Percentiles rank a stretch among this genome's conserved stretches.
Conservation (phyloP, 495 filamentous ascomycete species). For the Bryoglossum gracile region DNA sequence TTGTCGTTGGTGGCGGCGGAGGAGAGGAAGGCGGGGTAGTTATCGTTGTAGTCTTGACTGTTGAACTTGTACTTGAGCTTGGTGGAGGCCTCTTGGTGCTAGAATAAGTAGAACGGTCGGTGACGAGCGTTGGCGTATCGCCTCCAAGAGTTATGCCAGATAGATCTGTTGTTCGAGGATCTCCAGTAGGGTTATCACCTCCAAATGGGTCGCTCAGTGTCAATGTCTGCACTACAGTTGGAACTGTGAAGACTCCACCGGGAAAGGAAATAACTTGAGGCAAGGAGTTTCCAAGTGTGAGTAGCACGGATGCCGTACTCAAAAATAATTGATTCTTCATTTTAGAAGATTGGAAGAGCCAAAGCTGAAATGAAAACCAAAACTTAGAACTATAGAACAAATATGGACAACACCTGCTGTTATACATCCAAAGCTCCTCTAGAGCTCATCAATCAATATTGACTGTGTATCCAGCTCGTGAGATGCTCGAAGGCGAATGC, state of each 20-base stretch:
- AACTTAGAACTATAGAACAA: background rate
- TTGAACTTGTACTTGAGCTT: background rate
- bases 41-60: background rate
- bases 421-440: background rate
- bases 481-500: background rate
- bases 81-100: background rate
- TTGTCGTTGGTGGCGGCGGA: no score
- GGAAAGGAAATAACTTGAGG: background rate
- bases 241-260: background rate
- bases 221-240: background rate
- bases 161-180: no score
- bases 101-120: background rate
- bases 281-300: background rate
- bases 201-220: background rate
- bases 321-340: background rate
- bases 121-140: no score
- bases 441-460: background rate
- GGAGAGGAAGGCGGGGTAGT: no score
- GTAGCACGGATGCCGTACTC: background rate
- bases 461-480: no score
- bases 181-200: background rate
- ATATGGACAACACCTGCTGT: background rate
- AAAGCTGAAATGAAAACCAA: background rate
- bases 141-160: no score
- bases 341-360: background rate